Evolutionary conservation across 495 filamentous ascomycete species (phyloP).

Genomic region (Penicillium alfredii): DNA sequence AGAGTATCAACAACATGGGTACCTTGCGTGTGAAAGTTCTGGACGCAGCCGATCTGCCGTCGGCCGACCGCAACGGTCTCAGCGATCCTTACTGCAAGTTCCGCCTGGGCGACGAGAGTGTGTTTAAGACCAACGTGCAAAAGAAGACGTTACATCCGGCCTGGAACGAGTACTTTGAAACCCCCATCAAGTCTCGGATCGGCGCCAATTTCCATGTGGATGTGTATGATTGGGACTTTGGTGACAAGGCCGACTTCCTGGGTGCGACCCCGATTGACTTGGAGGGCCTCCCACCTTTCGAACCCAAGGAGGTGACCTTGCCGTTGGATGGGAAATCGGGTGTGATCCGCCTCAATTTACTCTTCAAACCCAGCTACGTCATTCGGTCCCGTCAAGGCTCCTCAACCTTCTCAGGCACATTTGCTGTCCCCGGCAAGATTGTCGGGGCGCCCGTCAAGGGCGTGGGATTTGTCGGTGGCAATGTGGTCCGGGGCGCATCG

Average conservation of each 20-base stretch:
- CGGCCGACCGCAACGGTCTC: conserved; percentile 91
- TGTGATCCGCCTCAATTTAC: conserved; percentile 68
- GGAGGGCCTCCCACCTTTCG: conserved; percentile 76
- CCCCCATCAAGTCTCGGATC: conserved; percentile 71
- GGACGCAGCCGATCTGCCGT: conserved; percentile 78
- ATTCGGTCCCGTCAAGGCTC: conserved; percentile 82
- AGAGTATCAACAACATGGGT: conserved; percentile 98
- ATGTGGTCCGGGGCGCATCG: conserved; percentile 80
- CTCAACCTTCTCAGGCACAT: conserved; percentile 88
- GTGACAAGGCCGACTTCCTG: conserved; percentile 81
- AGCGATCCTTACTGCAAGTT: conserved; percentile 98
- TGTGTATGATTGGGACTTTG: conserved; percentile 94
- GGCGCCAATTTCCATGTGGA: conserved; percentile 79
- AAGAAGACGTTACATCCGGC: conserved; percentile 94
- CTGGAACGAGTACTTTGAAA: conserved; percentile 95
- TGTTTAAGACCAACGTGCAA: conserved; percentile 88
- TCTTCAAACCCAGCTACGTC: conserved; percentile 95
- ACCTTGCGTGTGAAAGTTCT: conserved; percentile 85
- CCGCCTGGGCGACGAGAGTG: conserved; percentile 72
- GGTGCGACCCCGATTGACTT: conserved; percentile 75
- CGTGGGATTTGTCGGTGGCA: conserved; percentile 69
- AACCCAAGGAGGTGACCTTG: conserved; percentile 62
- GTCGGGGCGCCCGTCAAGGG: conserved; percentile 92
- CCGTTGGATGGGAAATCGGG: conserved; percentile 86
- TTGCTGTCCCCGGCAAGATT: conserved; percentile 84